Percentiles rank a stretch among this genome's conserved stretches.
phyloP scores from a whole-genome alignment of 2,329 filamentous ascomycete genomes.

The Lithohypha guttulata region DNA sequence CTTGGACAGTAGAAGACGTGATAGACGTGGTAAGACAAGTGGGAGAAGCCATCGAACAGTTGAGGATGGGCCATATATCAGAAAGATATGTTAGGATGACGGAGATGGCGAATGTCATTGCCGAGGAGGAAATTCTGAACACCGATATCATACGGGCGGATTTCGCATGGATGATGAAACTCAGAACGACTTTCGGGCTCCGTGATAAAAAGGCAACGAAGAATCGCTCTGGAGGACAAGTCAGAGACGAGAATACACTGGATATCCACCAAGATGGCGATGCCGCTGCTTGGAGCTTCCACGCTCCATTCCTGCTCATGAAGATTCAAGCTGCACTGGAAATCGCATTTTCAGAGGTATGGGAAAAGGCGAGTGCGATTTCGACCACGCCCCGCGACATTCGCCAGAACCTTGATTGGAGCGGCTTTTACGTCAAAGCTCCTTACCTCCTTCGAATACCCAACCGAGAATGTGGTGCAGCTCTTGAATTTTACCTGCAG shows the following conservation, averaged over 20 bases:
- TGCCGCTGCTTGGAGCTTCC: not conserved
- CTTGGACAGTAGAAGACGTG: not conserved
- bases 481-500: not conserved
- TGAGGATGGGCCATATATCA: not conserved
- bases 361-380: not conserved
- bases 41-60: not conserved
- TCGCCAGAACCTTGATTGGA: not conserved
- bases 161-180: not conserved
- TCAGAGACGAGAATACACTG: not conserved
- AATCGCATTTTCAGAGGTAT: not conserved
- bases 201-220: not conserved
- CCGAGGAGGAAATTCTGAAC: not conserved
- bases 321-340: slow-evolving; percentile 4
- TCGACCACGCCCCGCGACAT: not conserved
- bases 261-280: not conserved
- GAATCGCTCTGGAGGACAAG: no score
- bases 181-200: not conserved
- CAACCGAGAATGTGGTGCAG: not conserved
- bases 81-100: not conserved
- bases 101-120: not conserved
- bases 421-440: not conserved
- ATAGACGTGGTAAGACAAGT: not conserved
- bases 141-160: no score
- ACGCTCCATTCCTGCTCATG: slow-evolving; percentile 1
- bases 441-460: slow-evolving; percentile 3